Evolutionary conservation across 805 yeast species (phyloP).

Genomic region (Candida namnaoensis): DNA sequence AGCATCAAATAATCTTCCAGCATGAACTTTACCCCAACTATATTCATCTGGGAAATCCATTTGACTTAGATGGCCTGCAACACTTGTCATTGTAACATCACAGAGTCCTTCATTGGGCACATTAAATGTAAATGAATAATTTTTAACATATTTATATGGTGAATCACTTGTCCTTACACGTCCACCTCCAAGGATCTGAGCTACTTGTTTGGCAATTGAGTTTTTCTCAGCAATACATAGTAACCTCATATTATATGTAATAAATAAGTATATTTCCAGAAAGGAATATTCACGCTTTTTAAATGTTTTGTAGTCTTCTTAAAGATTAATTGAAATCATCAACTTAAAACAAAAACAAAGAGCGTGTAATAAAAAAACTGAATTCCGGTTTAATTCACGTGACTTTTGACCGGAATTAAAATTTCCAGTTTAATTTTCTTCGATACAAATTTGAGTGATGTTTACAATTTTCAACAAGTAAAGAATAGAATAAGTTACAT

Average conservation of each 20-base stretch:
- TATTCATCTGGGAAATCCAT: slow-evolving; percentile 55
- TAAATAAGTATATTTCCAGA: background rate
- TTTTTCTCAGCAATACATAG: slow-evolving; percentile 97
- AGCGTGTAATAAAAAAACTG: too few species aligned
- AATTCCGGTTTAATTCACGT: too few species aligned
- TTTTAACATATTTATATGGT: slow-evolving; percentile 55
- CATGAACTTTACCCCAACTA: slow-evolving; percentile 60
- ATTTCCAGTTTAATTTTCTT: too few species aligned
- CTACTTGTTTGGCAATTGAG: slow-evolving; percentile 83
- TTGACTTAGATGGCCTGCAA: slow-evolving; percentile 73
- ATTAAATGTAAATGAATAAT: slow-evolving; percentile 66
- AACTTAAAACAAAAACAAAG: too few species aligned
- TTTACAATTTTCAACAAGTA: too few species aligned
- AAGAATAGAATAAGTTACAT: too few species aligned
- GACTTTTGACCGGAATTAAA: too few species aligned
- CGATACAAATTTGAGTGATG: too few species aligned
- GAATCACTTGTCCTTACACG: slow-evolving; percentile 37
- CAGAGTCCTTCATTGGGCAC: slow-evolving; percentile 59
- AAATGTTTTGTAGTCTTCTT: too few species aligned
- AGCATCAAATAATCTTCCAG: slow-evolving; percentile 63
- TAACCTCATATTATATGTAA: slow-evolving; percentile 42
- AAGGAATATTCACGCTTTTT: too few species aligned
- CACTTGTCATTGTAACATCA: slow-evolving; percentile 86
- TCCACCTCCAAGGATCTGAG: slow-evolving; percentile 73
- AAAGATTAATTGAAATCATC: too few species aligned